A percentile compares a stretch with the other conserved stretches of the same genome.
Evolutionary conservation across 2,329 filamentous ascomycete species (phyloP).

Genomic region (Phialocephala subalpina): DNA sequence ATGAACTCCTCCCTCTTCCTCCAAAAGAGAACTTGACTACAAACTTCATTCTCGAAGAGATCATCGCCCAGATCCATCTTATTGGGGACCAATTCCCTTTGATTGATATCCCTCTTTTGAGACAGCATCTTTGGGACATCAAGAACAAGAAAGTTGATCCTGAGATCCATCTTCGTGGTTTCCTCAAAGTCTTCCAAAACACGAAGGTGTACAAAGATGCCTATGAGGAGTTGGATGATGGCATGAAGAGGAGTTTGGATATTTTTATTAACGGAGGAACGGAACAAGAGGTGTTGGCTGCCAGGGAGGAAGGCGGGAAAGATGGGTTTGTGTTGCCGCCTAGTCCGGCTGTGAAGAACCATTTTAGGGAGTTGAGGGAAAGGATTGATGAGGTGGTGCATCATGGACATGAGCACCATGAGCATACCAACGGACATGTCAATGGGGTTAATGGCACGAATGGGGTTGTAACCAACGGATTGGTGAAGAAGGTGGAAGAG

Average conservation of each 20-base stretch:
- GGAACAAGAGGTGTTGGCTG: slow-evolving; percentile 35
- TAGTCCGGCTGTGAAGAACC: slow-evolving; percentile 44
- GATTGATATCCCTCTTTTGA: slow-evolving; percentile 41
- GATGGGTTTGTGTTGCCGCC: slow-evolving; percentile 42
- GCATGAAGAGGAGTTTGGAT: slow-evolving; percentile 42
- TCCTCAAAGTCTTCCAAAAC: slow-evolving; percentile 43
- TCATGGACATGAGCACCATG: slow-evolving; percentile 1
- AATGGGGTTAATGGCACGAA: background rate
- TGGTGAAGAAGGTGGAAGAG: background rate
- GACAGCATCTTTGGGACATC: slow-evolving; percentile 43
- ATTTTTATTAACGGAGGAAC: slow-evolving; percentile 42
- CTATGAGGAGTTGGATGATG: slow-evolving; percentile 40
- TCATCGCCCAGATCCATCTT: slow-evolving; percentile 43
- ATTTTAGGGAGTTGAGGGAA: slow-evolving; percentile 39
- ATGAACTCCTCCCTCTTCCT: slow-evolving; percentile 28
- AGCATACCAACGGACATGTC: background rate
- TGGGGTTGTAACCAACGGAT: background rate
- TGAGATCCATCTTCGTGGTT: slow-evolving; percentile 43
- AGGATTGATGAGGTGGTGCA: slow-evolving; percentile 20
- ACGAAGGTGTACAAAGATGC: slow-evolving; percentile 42
- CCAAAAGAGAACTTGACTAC: slow-evolving; percentile 37
- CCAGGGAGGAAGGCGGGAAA: slow-evolving; percentile 23
- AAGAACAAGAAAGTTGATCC: slow-evolving; percentile 42
- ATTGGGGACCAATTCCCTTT: slow-evolving; percentile 37
- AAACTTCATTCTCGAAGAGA: slow-evolving; percentile 45